Evolutionary conservation across 306 rosid genomes (phyloP), one percentile per base, ranked within the genome.

Genomic region (Sindora glabra): DNA sequence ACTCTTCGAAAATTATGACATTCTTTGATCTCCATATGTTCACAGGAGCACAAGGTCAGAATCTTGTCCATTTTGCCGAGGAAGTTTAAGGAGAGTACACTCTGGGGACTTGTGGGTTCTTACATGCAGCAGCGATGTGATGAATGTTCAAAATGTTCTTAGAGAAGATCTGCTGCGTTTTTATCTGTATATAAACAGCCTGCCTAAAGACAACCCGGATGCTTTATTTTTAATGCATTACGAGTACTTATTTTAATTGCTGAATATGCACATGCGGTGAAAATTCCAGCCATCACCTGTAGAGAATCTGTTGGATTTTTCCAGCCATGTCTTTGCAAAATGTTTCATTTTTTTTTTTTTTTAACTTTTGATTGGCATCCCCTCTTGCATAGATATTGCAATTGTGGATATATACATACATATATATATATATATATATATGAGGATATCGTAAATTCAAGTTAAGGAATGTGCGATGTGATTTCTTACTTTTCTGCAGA

Each of bases 1-100:
- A 59, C 48, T 59, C n/a, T 19, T n/a, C 21, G 14, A 46, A 21
- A 12, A 12, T 63, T 61, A 64, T 49, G 49, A 16, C 10, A 22
- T 39, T 8, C 33, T 65, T 51, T 41, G 21, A 14, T 66, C 36
- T 39, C 50, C 48, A n/a, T 56, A 29, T 24, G 37, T 52, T 62
- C n/a, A 5, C 65, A 85, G 96, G 95, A 81, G 79, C 46, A 64
- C 79, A 25, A 80, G 89, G 46, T 89, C 96, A 1, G 81, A 78
- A 57, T 85, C 96, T 17, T 89, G 94, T 79, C 96, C 96, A 5
- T 89, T 89, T 74, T 89, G 96, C 78, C 70, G 96, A 24, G 84
- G 90, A 67, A 85, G 84, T 74, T 23, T 85, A 48, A 74, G 71
- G 80, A 83, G 86, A 72, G 84, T 89, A 26, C 46, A 75, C 11